Evolutionary conservation across 2,329 filamentous ascomycete genomes (phyloP), one percentile per base, ranked within the genome.

Genomic region (Aspergillus terreus): DNA sequence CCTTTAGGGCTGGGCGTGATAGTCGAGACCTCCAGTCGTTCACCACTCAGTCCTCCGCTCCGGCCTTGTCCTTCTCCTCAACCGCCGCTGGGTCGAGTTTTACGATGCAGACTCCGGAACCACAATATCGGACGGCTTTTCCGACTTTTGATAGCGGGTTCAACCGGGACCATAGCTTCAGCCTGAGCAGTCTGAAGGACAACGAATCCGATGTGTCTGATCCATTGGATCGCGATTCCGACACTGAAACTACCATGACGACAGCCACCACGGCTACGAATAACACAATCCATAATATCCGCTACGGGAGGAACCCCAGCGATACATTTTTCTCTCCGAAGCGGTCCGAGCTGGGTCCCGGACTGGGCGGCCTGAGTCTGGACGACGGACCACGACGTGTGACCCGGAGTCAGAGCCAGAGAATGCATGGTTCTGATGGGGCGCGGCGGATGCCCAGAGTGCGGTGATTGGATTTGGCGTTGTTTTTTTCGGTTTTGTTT

Each of bases 181-280:
- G 61, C 4, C 58, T 69, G 55, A 60, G 63, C 23, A 63, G 60
- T 32, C 47, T 70, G 25, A 67, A 63, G 51, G 59, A 57, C 23
- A 63, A 63, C 15, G 69, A 71, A 2, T 64, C 67, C 4, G 62
- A 67, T 23, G 49, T 47, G 2, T 69, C 65, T 4, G 67, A 71
- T 38, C 47, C 44, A 12, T 63, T 63, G 25, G 67, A 67, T 27
- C 60, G 57, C 40, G 69, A 72, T 46, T 72, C 70, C 4, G 70
- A 72, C 44, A 62, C 58, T 21, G 70, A 71, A 52, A 71, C 68
- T n/a, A 61, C 65, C 4, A 59, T 66, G 35, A 71, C 68, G 6
- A 63, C 61, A 12, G 61, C 66, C 12, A 69, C 66, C 1, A 60
- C 58, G 5, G 60, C 57, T 35, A 71, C 68, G 5, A 65, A 69